phyloP scores from a whole-genome alignment of 371 early-diverging fungal genomes.

The Vairimorpha necatrix region DNA sequence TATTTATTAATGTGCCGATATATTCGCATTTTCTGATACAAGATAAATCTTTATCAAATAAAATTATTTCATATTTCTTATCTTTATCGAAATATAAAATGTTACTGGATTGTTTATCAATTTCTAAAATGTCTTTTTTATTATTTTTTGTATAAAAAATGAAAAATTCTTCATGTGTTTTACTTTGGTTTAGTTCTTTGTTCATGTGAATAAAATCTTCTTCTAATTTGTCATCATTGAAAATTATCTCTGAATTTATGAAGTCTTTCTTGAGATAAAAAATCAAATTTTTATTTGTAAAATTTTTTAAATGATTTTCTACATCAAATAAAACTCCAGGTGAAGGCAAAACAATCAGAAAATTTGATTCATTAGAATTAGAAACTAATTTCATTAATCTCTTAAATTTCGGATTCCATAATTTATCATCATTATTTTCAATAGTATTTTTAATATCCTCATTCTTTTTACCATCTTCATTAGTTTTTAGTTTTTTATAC shows the following conservation, averaged over 20 bases:
- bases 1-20: neutral
- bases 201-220: neutral
- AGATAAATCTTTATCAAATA: conserved; percentile 32
- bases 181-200: neutral
- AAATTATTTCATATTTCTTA: conserved; percentile 11
- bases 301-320: neutral
- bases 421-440: neutral
- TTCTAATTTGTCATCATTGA: neutral
- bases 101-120: neutral
- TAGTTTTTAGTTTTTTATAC: neutral
- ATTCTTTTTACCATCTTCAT: neutral
- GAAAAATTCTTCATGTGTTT: conserved; percentile 1
- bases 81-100: neutral
- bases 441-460: neutral
- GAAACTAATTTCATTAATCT: neutral
- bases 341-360: neutral
- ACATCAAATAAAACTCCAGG: neutral
- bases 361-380: neutral
- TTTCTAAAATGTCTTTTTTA: neutral
- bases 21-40: conserved; percentile 44
- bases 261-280: neutral
- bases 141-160: neutral
- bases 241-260: neutral
- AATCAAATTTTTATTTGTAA: neutral
- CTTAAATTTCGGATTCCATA: neutral